Evolutionary conservation across 2,329 filamentous ascomycete species (phyloP), one percentile per base, ranked within the genome.

Genomic region (Aspergillus pseudoterreus): DNA sequence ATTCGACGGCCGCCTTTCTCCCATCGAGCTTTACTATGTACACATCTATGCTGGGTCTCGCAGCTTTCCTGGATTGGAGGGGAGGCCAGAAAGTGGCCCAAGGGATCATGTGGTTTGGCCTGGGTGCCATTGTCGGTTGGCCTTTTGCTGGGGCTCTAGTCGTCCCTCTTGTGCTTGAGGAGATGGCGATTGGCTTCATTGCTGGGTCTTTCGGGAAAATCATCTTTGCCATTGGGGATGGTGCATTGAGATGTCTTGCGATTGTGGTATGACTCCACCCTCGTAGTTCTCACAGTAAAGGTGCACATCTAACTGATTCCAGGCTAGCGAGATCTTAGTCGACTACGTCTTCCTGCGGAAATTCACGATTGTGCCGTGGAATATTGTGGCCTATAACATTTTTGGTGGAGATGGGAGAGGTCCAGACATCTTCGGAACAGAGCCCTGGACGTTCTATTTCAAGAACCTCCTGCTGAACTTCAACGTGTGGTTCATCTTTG

Each of bases 1-100:
- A 96, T 71, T 87, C 94, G 4, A 90, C 90, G 51, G 82, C 88
- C 1, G 85, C 92, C 5, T 96, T 89, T 65, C 77, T 99, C 4
- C 94, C 94, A 0, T 96, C 92, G 8, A 96, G 88, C 70, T 99
- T 99, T 66, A 88, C 94, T 65, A 99, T 99, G 94, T 96, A 95
- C 69, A 88, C 85, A 53, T 85, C 84, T 12, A 94, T 94, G 80
- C 77, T 97, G 6, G 94, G 92, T 10, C 83, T 91, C 50, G 82
- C 91, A 1, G 84, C 90, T 0, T 99, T 97, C 70, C 87, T 99
- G 82, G 89, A 96, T 71, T 94, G 89, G 86, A 82, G 82, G 35
- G 86, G 85, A 17, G 88, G 90, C 0, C 75, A 91, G 43, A 89
- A 86, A 69, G 95, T 90, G 0, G 85, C 88, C 0, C 80, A 84